Base-by-base conservation (phyloP, 2,329 filamentous ascomycete genomes). In the Exserohilum turcica region DNA sequence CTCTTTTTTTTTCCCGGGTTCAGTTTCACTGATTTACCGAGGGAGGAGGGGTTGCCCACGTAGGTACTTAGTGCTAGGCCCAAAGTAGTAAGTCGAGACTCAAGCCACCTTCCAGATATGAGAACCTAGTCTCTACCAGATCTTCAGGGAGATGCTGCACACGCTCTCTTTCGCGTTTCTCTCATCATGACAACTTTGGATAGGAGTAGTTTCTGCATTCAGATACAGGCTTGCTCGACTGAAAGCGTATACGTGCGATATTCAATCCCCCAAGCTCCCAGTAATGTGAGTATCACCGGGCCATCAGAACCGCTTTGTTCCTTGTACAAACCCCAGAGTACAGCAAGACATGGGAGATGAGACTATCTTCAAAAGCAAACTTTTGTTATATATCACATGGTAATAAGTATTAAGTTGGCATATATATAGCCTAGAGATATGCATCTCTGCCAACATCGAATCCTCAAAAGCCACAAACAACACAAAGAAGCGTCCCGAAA, bases 1-100 rank as follows among this genome's bases (percentile, higher is more conserved):
- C n/a, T n/a, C n/a, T n/a, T n/a, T n/a, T n/a, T n/a, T n/a, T n/a
- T n/a, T n/a, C n/a, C n/a, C n/a, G n/a, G n/a, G n/a, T n/a, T n/a
- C n/a, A n/a, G n/a, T n/a, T n/a, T n/a, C n/a, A n/a, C n/a, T n/a
- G n/a, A n/a, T n/a, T n/a, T n/a, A n/a, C n/a, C n/a, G 38, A 47
- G 43, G 31, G 42, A 24, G 35, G 45, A 54, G 43, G 16, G 42
- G n/a, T 35, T n/a, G n/a, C 21, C 21, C n/a, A 18, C n/a, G n/a
- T n/a, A n/a, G n/a, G n/a, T n/a, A n/a, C n/a, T 44, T 40, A 37
- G 28, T 18, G 29, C n/a, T 39, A 42, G 7, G 33, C 50, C 43
- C 16, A 47, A 59, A 57, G 39, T 21, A 56, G 59, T 38, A 61
- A 59, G 53, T 56, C 59, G 56, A 47, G n/a, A 32, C 21, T 15